Conservation (phyloP, 2,329 filamentous ascomycete species). For the Stachybotrys chlorohalonatus region DNA sequence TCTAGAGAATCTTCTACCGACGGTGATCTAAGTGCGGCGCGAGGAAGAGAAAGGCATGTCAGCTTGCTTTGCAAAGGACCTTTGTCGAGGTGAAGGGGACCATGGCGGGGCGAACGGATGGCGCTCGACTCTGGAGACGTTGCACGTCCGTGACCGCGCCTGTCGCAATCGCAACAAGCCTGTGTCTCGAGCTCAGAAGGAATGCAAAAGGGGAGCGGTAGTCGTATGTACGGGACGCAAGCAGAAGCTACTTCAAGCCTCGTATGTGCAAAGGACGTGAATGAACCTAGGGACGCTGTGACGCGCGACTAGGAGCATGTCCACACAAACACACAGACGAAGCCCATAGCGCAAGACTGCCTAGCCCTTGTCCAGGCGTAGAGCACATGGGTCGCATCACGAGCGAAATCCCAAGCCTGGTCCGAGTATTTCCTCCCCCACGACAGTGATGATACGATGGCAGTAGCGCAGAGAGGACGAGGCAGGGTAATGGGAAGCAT, state of each 20-base stretch:
- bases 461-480: neutral
- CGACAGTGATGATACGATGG: neutral
- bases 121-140: neutral
- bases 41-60: neutral
- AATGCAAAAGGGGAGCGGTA: neutral
- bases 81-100: neutral
- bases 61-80: neutral
- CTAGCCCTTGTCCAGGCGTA: neutral
- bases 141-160: neutral
- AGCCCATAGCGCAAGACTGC: neutral
- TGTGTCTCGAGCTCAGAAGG: neutral
- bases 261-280: neutral
- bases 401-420: neutral
- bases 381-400: neutral
- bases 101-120: neutral
- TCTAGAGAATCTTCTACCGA: neutral
- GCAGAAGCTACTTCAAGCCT: too few species aligned
- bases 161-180: neutral
- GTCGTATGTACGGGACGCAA: too few species aligned
- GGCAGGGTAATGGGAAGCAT: neutral
- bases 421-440: neutral
- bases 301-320: neutral
- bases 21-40: neutral
- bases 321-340: neutral
- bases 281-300: slow-evolving; percentile 8